phyloP scores from a whole-genome alignment of 768 basidiomycete genomes.

The button mushroom (Agaricus bisporus) region DNA sequence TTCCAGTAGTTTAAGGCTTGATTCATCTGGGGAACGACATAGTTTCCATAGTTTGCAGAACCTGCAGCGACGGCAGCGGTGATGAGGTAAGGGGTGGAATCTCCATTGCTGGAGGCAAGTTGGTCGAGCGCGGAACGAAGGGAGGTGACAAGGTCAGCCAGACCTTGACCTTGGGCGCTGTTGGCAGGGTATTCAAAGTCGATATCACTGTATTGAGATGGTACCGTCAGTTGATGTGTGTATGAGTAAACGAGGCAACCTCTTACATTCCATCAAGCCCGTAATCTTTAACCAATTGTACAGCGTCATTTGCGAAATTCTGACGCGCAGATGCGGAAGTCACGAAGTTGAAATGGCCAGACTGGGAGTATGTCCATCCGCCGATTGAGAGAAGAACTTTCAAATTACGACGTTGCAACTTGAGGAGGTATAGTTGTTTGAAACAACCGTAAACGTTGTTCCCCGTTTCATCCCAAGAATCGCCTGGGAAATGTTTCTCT shows the following conservation, averaged over 20 bases:
- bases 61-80: slow-evolving; percentile 66
- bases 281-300: slow-evolving; percentile 64
- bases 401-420: slow-evolving; percentile 50
- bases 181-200: slow-evolving; percentile 76
- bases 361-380: slow-evolving; percentile 68
- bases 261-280: slow-evolving; percentile 75
- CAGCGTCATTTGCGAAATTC: slow-evolving; percentile 55
- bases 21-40: slow-evolving; percentile 61
- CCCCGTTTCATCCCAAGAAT: slow-evolving; percentile 69
- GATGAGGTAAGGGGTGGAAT: slow-evolving; percentile 51
- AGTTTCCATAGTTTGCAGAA: slow-evolving; percentile 46
- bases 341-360: slow-evolving; percentile 60
- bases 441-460: slow-evolving; percentile 79
- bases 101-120: slow-evolving; percentile 54
- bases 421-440: slow-evolving; percentile 66
- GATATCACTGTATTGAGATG: slow-evolving; percentile 40
- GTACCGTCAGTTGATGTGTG: background rate
- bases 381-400: slow-evolving; percentile 49
- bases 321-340: slow-evolving; percentile 41
- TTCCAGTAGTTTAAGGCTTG: slow-evolving; percentile 70
- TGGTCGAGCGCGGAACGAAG: slow-evolving; percentile 58
- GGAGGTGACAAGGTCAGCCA: slow-evolving; percentile 57
- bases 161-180: slow-evolving; percentile 54
- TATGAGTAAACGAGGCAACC: background rate
- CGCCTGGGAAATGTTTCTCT: slow-evolving; percentile 68